These are phyloP conservation scores for Naumovozyma baii DNA, from an alignment of 805 yeast genomes.

Conservation along the genomic window DNA sequence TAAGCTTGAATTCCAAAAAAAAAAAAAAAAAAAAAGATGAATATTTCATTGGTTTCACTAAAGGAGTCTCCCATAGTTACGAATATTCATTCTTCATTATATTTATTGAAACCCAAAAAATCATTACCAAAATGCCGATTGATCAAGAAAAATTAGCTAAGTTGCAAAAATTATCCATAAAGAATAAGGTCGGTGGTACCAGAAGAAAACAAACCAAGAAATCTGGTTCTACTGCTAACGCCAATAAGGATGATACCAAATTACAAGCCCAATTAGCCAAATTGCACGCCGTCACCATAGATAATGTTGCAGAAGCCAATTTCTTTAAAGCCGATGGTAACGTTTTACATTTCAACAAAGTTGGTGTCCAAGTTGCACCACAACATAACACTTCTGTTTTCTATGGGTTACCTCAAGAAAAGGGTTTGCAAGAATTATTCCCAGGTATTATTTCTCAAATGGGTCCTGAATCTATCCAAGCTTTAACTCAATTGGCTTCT, in stretches of 20 bases:
- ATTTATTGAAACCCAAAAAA: no score
- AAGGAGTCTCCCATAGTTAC: no score
- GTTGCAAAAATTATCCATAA: slow-evolving; percentile 67
- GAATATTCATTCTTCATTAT: no score
- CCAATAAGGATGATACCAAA: slow-evolving; percentile 82
- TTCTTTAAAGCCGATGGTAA: slow-evolving; percentile 94
- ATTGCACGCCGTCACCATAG: slow-evolving; percentile 79
- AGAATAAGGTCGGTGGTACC: slow-evolving; percentile 74
- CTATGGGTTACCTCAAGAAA: slow-evolving; percentile 92
- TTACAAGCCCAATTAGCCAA: slow-evolving; percentile 83
- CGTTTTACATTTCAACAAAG: slow-evolving; percentile 91
- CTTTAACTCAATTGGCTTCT: slow-evolving; percentile 82
- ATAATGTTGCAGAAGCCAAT: slow-evolving; percentile 92
- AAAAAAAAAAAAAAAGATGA: neutral
- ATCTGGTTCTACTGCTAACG: slow-evolving; percentile 35
- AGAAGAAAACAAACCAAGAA: slow-evolving; percentile 87
- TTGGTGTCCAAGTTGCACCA: slow-evolving; percentile 89
- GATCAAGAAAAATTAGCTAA: slow-evolving; percentile 93
- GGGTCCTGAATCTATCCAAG: slow-evolving; percentile 89
- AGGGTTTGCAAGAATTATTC: slow-evolving; percentile 80
- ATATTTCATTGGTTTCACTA: neutral
- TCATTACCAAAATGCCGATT: no score
- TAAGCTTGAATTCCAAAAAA: no score
- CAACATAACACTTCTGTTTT: slow-evolving; percentile 86
- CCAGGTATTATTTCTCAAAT: slow-evolving; percentile 93